These are phyloP conservation scores for Suhomyces ambrosiae DNA, from an alignment of 1,139 yeast genomes.

Conservation along the genomic window DNA sequence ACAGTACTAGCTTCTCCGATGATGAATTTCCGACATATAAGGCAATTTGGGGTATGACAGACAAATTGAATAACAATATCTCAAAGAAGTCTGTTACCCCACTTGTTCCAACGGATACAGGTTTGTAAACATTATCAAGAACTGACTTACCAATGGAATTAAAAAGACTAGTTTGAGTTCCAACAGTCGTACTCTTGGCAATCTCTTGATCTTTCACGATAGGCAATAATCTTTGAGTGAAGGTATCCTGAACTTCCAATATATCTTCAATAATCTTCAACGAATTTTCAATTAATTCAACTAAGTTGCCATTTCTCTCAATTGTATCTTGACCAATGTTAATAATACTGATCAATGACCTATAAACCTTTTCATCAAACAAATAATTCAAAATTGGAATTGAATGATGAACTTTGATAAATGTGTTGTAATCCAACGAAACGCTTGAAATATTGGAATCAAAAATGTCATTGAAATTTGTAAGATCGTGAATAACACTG, in stretches of 20 bases:
- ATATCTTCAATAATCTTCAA: slow-evolving; percentile 52
- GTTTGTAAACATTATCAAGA: slow-evolving; percentile 53
- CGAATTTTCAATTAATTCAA: slow-evolving; percentile 25
- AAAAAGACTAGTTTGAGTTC: slow-evolving; percentile 8
- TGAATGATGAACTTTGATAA: slow-evolving; percentile 65
- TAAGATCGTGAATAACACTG: slow-evolving; percentile 20
- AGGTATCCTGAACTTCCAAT: slow-evolving; percentile 55
- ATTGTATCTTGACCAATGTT: slow-evolving; percentile 56
- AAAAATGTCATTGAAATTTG: slow-evolving; percentile 49
- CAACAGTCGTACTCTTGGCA: slow-evolving; percentile 1
- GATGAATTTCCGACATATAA: slow-evolving; percentile 66
- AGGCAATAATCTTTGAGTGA: slow-evolving; percentile 29
- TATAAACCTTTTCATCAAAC: slow-evolving; percentile 59
- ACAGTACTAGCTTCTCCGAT: slow-evolving; percentile 45
- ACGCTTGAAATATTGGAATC: slow-evolving; percentile 26
- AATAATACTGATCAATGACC: slow-evolving; percentile 57
- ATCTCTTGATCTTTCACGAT: slow-evolving; percentile 26
- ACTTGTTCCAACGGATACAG: slow-evolving; percentile 57
- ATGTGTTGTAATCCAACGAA: slow-evolving; percentile 35
- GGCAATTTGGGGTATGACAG: slow-evolving; percentile 69
- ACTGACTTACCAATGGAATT: slow-evolving; percentile 30
- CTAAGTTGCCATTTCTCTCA: slow-evolving; percentile 33
- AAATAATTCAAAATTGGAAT: slow-evolving; percentile 62
- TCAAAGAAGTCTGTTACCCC: slow-evolving; percentile 70
- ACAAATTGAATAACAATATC: slow-evolving; percentile 66